Percentiles rank a stretch among this genome's conserved stretches.
Conservation (phyloP, 2,329 filamentous ascomycete genomes). For the Penicillium sp. region DNA sequence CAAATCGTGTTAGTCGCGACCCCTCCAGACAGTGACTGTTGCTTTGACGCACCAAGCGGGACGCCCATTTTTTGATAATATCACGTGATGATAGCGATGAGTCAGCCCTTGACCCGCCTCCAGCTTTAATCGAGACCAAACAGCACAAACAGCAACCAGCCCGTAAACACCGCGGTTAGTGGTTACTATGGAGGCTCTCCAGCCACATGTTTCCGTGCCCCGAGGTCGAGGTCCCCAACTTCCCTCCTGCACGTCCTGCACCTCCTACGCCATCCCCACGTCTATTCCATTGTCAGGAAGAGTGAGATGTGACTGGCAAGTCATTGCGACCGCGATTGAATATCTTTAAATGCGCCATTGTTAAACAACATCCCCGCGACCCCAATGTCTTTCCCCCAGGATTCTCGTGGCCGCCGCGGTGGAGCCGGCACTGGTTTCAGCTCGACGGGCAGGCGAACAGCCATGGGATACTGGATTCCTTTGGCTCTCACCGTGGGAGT, state of each 20-base stretch:
- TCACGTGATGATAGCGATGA: conserved; percentile 33
- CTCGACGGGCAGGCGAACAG: conserved; percentile 44
- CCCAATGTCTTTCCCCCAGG: conserved; percentile 45
- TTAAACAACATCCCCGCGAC: conserved; percentile 27
- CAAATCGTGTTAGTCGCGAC: not conserved
- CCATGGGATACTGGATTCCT: conserved; percentile 78
- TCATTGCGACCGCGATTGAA: conserved; percentile 27
- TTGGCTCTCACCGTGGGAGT: conserved; percentile 83
- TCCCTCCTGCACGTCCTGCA: conserved; percentile 15
- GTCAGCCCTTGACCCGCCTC: conserved; percentile 27
- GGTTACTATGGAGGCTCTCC: conserved; percentile 31
- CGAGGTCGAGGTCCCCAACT: conserved; percentile 36
- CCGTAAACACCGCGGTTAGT: conserved; percentile 34
- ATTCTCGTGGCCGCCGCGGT: conserved; percentile 41
- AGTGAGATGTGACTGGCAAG: conserved; percentile 38
- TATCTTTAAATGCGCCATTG: conserved; percentile 30
- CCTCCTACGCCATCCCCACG: conserved; percentile 22
- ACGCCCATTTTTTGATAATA: conserved; percentile 10
- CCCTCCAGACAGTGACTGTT: not conserved
- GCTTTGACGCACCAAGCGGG: conserved; percentile 9
- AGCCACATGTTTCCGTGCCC: conserved; percentile 46
- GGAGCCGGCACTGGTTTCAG: conserved; percentile 45
- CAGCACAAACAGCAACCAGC: conserved; percentile 28
- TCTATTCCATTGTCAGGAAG: conserved; percentile 18
- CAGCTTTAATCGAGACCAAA: conserved; percentile 30